Evolutionary conservation across 768 basidiomycete species (phyloP).

Genomic region (Pleurotus giganteus): DNA sequence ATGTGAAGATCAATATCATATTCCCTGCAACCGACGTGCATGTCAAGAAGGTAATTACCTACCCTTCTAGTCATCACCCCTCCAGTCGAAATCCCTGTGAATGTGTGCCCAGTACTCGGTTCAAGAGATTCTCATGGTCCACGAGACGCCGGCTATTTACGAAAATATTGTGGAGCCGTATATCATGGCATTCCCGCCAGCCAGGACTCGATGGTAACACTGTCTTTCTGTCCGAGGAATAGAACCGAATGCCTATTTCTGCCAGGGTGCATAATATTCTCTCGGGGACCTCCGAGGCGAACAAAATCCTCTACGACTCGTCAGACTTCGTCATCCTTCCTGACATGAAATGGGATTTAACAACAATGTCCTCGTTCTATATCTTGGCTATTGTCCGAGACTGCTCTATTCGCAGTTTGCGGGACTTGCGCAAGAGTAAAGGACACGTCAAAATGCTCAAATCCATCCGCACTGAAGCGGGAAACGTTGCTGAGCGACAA

Average conservation of each 20-base stretch:
- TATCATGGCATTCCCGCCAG: slow-evolving; percentile 69
- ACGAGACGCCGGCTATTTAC: slow-evolving; percentile 83
- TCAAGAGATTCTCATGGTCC: slow-evolving; percentile 71
- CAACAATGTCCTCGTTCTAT: slow-evolving; percentile 75
- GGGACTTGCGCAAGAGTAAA: slow-evolving; percentile 58
- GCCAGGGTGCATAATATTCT: slow-evolving; percentile 86
- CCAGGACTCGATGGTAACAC: slow-evolving; percentile 76
- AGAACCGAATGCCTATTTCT: neutral
- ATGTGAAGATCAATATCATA: slow-evolving; percentile 82
- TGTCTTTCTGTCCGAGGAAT: neutral
- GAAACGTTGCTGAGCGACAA: slow-evolving; percentile 47
- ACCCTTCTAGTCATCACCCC: neutral
- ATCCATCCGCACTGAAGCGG: slow-evolving; percentile 58
- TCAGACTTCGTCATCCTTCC: slow-evolving; percentile 78
- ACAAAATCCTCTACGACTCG: slow-evolving; percentile 66
- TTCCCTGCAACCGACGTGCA: slow-evolving; percentile 90
- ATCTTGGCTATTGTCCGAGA: slow-evolving; percentile 76
- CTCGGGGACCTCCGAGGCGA: slow-evolving; percentile 68
- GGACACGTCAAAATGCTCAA: slow-evolving; percentile 66
- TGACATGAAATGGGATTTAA: slow-evolving; percentile 96
- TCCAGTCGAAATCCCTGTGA: neutral
- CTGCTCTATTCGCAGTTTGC: slow-evolving; percentile 60
- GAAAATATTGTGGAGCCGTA: slow-evolving; percentile 71
- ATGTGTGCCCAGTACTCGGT: slow-evolving; percentile 58
- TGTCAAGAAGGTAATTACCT: slow-evolving; percentile 64